Evolutionary conservation across 805 yeast genomes (phyloP), one percentile per base, ranked within the genome.

Genomic region (Candida andamanensis): DNA sequence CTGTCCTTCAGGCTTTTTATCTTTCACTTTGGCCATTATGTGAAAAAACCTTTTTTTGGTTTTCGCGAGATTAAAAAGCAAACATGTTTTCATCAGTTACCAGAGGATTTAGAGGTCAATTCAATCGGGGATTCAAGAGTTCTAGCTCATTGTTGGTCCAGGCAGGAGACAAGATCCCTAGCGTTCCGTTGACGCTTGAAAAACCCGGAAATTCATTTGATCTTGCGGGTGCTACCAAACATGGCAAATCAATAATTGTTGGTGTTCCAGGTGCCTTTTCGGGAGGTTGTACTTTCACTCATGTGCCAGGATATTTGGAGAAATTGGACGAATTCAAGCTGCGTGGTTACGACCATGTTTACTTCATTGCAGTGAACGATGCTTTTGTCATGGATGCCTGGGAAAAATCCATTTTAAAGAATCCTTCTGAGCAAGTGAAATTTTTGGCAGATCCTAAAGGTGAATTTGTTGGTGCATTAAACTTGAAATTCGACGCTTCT

Each of bases 341-440:
- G 17, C 80, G 81, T 58, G 95, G 95, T n/a, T 68, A 74, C 58
- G 46, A 60, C 16, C 59, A 74, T 28, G 56, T 86, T 31, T 76
- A 69, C 47, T 75, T 87, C 26, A 74, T 87, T 21, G 70, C 92
- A 13, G 95, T 85, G 29, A 87, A 87, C 57, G 96, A 87, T 53
- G 73, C 92, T 3, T 87, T 87, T 56, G 95, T 86, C 30, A 75
- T 79, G 50, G 72, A 75, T 46, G 89, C 92, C 0, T 87, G 95
- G 95, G 76, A 74, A 26, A 72, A 77, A 6, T 16, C 29, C 2
- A 45, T 60, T 23, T n/a, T n/a, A n/a, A 50, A 46, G 28, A 42
- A 44, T 13, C 46, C 43, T 13, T 46, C 45, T n/a, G 42, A 47
- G 17, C 57, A 62, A 33, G 58, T 80, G 33, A 68, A 72, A 35